These are phyloP conservation scores for Chaetoscypha palmicola DNA, from an alignment of 2,329 filamentous ascomycete species.

Conservation along the genomic window DNA sequence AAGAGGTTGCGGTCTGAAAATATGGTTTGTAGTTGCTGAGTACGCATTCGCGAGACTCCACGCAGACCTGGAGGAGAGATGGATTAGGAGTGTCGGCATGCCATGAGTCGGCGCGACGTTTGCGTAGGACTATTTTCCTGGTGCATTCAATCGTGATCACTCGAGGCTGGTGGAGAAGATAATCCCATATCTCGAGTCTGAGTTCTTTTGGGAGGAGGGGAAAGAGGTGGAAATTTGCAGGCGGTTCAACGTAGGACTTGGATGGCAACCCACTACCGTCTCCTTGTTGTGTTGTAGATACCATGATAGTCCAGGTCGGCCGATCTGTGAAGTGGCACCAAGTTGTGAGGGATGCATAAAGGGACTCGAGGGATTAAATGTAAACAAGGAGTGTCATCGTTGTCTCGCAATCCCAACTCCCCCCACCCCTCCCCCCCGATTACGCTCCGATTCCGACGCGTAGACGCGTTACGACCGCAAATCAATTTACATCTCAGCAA, in stretches of 20 bases:
- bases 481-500: no score
- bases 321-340: no score
- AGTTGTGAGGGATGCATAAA: no score
- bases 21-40: conserved; percentile 16
- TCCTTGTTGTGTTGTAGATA: no score
- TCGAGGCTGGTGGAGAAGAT: conserved; percentile 14
- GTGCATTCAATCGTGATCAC: conserved; percentile 17
- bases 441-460: no score
- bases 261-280: no score
- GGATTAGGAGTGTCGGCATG: conserved; percentile 22
- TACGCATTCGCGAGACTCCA: conserved; percentile 27
- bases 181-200: conserved; percentile 25
- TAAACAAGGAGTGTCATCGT: no score
- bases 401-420: no score
- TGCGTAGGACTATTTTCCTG: conserved; percentile 6
- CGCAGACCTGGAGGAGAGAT: conserved; percentile 24
- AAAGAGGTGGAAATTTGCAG: conserved; percentile 23
- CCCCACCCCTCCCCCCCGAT: no score
- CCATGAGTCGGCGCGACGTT: conserved; percentile 13
- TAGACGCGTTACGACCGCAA: no score
- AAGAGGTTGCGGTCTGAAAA: conserved; percentile 13
- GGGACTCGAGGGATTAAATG: no score
- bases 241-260: not conserved
- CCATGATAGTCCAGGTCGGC: no score
- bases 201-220: conserved; percentile 25